Evolutionary conservation across 2,329 filamentous ascomycete genomes (phyloP).

Genomic region (Cladosporium colombiae): DNA sequence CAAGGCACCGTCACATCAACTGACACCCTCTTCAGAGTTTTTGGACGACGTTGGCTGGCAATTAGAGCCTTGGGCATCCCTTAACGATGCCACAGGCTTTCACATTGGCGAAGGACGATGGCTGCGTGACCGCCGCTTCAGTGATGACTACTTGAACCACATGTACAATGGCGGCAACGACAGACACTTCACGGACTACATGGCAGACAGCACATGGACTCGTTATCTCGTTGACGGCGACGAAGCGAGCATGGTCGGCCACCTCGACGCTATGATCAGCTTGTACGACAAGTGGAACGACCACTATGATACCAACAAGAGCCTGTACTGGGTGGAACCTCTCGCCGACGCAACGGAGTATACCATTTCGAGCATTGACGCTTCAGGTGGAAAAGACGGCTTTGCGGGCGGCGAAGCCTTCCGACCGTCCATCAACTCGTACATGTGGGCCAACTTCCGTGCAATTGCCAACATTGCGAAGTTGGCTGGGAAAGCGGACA

Average conservation of each 20-base stretch:
- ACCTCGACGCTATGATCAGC: slow-evolving; percentile 41
- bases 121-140: slow-evolving; percentile 47
- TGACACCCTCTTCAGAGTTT: slow-evolving; percentile 37
- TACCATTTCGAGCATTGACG: slow-evolving; percentile 48
- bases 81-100: slow-evolving; percentile 49
- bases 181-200: slow-evolving; percentile 48
- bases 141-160: slow-evolving; percentile 47
- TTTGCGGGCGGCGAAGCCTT: slow-evolving; percentile 46
- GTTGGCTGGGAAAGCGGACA: slow-evolving; percentile 32
- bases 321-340: slow-evolving; percentile 47
- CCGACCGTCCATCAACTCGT: slow-evolving; percentile 48
- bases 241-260: slow-evolving; percentile 33
- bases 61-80: slow-evolving; percentile 43
- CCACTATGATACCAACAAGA: slow-evolving; percentile 42
- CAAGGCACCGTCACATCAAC: background rate
- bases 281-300: slow-evolving; percentile 44
- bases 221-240: slow-evolving; percentile 48
- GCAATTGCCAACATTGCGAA: slow-evolving; percentile 45
- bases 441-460: slow-evolving; percentile 46
- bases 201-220: slow-evolving; percentile 44
- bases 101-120: slow-evolving; percentile 49
- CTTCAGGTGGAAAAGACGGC: slow-evolving; percentile 43
- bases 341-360: slow-evolving; percentile 49
- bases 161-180: slow-evolving; percentile 46
- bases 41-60: slow-evolving; percentile 49